Evolutionary conservation across 805 yeast genomes (phyloP), one percentile per base, ranked within the genome.

Genomic region (Sungouiozyma intestinalis): DNA sequence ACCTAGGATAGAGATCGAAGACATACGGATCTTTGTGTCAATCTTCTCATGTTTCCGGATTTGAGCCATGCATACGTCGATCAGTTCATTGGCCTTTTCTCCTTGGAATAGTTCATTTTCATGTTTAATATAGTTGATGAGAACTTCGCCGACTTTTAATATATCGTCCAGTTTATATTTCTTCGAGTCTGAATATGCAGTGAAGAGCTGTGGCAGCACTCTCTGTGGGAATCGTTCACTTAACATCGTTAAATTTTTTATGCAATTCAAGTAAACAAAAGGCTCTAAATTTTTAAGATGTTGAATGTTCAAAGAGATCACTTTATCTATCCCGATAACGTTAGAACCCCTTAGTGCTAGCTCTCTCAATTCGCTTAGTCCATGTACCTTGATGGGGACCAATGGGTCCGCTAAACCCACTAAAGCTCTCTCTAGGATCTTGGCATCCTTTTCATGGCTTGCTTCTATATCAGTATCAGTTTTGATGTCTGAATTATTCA

Each of bases 1-100:
- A 21, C 97, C 95, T n/a, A 90, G 58, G 13, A 92, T 60, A 0
- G 96, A 84, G 77, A 88, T 73, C 0, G 95, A 75, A 2, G 97
- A 88, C 82, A 86, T 79, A 49, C 97, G 68, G 33, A 87, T 48
- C 33, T 79, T 71, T 44, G 71, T 66, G 48, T 86, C 95, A 13
- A 54, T 19, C 3, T 48, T 48, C 3, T 55, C 63, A 16, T 60
- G 55, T 3, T 58, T 49, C n/a, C 59, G 48, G 2, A 77, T 65
- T 17, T 70, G 54, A 1, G 49, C 35, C 2, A 83, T 53, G 21
- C 77, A 68, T 0, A 68, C 52, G 3, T 62, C 55, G 1, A 75
- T 68, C 3, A 86, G 56, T 1, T 52, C 40, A 8, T 60, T 62
- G 0, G 78, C 74, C 2, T 62, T 21, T 0, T 52, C 49, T 2